A percentile compares a stretch with the other conserved stretches of the same genome.
Evolutionary conservation across 495 filamentous ascomycete species (phyloP).

Genomic region (Penicillium atrosanguineum): DNA sequence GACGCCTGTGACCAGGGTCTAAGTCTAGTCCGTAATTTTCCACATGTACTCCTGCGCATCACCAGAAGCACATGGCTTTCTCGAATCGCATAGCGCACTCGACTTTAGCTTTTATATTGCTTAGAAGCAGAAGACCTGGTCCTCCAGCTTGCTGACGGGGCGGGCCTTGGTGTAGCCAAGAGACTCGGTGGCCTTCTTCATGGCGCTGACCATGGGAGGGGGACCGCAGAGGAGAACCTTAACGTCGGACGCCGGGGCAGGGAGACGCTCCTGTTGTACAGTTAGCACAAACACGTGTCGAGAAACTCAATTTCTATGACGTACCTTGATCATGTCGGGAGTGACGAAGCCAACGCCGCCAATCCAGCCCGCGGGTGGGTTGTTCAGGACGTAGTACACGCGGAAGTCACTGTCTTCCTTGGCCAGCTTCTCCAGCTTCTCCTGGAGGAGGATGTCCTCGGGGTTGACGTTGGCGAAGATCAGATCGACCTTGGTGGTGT

Average conservation of each 20-base stretch:
- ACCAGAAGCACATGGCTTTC: not conserved
- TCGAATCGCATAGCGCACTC: not conserved
- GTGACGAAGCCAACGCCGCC: constrained; percentile 94
- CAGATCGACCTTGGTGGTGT: constrained; percentile 85
- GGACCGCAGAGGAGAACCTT: constrained; percentile 97
- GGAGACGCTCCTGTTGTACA: constrained; percentile 63
- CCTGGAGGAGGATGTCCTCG: constrained; percentile 89
- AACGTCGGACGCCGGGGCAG: constrained; percentile 79
- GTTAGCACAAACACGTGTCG: constrained; percentile 10
- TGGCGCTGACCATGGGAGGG: constrained; percentile 92
- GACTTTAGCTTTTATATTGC: not conserved
- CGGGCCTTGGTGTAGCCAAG: constrained; percentile 88
- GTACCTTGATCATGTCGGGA: constrained; percentile 89
- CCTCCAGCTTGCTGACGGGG: constrained; percentile 93
- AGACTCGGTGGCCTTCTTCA: constrained; percentile 91
- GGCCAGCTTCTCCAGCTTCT: constrained; percentile 79
- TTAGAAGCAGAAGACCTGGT: constrained; percentile 98
- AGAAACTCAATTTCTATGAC: constrained; percentile 15
- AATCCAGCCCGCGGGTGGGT: constrained; percentile 85
- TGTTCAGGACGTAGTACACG: constrained; percentile 94
- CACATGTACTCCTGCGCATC: not conserved
- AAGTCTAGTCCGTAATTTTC: not conserved
- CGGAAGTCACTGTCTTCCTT: constrained; percentile 75
- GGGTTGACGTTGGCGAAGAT: constrained; percentile 95
- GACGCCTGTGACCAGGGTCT: not conserved